Percentiles rank a stretch among this genome's conserved stretches.
phyloP scores from a whole-genome alignment of 352 stramenopile genomes.

The Globisporangium nodosum region DNA sequence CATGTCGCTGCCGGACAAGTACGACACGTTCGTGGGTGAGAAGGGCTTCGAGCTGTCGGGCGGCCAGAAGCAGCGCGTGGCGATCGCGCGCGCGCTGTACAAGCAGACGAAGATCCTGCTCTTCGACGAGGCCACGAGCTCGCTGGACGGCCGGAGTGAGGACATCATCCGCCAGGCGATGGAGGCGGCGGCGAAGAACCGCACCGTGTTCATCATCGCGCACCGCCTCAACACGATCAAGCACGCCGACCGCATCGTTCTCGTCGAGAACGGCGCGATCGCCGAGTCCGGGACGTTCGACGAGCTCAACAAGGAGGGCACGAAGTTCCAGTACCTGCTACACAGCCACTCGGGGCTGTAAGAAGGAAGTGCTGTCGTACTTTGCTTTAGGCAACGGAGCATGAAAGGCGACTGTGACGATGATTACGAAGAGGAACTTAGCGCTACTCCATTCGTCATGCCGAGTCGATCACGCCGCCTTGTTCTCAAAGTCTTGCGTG shows the following conservation, averaged over 20 bases:
- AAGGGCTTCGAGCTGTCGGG: constrained; percentile 95
- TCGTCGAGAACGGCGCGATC: constrained; percentile 79
- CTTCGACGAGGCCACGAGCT: constrained; percentile 84
- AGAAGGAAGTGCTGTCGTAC: not conserved
- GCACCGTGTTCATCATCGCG: constrained; percentile 81
- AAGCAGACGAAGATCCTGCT: constrained; percentile 78
- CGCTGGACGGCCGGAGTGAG: constrained; percentile 75
- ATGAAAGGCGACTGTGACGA: not conserved
- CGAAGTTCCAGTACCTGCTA: constrained; percentile 71
- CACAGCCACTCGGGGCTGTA: constrained; percentile 48
- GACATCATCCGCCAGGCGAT: constrained; percentile 70
- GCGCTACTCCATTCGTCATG: not conserved
- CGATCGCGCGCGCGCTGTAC: constrained; percentile 78
- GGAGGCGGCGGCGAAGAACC: constrained; percentile 54
- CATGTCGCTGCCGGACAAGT: constrained; percentile 86
- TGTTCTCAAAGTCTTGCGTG: constrained; percentile 39
- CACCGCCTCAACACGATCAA: constrained; percentile 85
- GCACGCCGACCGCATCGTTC: constrained; percentile 75
- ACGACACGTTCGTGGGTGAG: constrained; percentile 96
- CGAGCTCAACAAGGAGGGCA: constrained; percentile 69
- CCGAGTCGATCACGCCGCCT: constrained; percentile 5
- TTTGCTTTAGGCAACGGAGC: not conserved
- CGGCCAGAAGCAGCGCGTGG: constrained; percentile 95
- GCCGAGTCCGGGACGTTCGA: constrained; percentile 71
- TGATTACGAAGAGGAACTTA: not conserved